Percentiles rank a stretch among this genome's conserved stretches.
These are phyloP conservation scores for Thalassiosira livingstoniorum DNA, from an alignment of 352 stramenopile genomes.

Conservation along the genomic window DNA sequence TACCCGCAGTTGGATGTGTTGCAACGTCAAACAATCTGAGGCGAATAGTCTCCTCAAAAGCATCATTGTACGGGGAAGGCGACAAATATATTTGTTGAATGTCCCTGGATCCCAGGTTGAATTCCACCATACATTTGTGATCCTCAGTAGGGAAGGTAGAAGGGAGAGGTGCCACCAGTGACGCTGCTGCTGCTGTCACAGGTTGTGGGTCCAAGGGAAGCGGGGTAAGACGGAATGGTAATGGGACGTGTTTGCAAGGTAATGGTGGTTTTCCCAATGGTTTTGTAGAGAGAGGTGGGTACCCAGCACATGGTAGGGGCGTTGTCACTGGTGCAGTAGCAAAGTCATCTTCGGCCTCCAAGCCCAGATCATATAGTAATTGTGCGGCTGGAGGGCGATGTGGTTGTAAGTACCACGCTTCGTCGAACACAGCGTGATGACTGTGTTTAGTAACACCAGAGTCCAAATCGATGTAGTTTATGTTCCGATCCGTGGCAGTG, in stretches of 20 bases:
- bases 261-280: not conserved
- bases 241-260: not conserved
- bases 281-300: not conserved
- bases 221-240: not conserved
- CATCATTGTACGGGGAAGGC: not conserved
- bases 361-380: constrained; percentile 19
- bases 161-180: not conserved
- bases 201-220: not conserved
- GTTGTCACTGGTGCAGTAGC: not conserved
- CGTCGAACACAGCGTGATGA: no score
- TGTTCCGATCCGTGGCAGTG: constrained; percentile 15
- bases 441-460: constrained; percentile 9
- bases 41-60: constrained; percentile 9
- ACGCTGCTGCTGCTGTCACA: not conserved
- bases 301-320: not conserved
- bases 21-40: not conserved
- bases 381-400: constrained; percentile 12
- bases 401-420: constrained; percentile 27
- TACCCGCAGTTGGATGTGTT: not conserved
- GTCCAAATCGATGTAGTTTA: constrained; percentile 23
- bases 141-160: no score
- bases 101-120: not conserved
- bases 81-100: constrained; percentile 8
- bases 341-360: not conserved
- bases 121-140: not conserved